A percentile compares a stretch with the other conserved stretches of the same genome.
Conservation (phyloP, 176 grass and related monocot species). For the Olyra latifolia region DNA sequence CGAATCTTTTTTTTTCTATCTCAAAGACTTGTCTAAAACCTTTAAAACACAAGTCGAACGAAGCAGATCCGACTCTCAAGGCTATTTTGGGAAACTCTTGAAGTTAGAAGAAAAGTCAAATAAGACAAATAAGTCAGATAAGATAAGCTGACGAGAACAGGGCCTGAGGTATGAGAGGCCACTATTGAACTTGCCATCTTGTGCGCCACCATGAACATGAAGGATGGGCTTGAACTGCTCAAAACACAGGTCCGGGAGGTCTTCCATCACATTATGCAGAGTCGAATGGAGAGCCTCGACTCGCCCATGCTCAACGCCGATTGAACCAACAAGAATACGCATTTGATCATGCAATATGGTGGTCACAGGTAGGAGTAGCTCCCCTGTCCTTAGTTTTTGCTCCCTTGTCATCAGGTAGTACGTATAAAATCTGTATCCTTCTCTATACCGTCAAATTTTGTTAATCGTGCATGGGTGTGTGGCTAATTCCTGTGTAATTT, state of each 20-base stretch:
- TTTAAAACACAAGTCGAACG: too few relatives aligned
- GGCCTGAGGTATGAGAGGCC: constrained; percentile 44
- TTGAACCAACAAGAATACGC: constrained; percentile 35
- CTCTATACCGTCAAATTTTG: constrained; percentile 36
- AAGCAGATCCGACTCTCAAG: too few relatives aligned
- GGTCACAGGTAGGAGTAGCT: constrained; percentile 38
- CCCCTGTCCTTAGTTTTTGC: constrained; percentile 23
- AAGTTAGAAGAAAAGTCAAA: too few relatives aligned
- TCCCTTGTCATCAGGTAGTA: constrained; percentile 30
- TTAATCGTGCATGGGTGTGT: background rate
- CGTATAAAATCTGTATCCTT: constrained; percentile 52
- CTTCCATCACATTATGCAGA: constrained; percentile 82
- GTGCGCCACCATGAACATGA: constrained; percentile 57
- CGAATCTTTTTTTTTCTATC: too few relatives aligned
- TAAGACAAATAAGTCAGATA: too few relatives aligned
- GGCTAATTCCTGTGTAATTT: constrained; percentile 20
- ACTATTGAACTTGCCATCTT: constrained; percentile 54
- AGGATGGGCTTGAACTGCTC: constrained; percentile 62
- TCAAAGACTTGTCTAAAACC: too few relatives aligned
- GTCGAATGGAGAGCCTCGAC: constrained; percentile 83
- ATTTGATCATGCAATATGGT: constrained; percentile 10
- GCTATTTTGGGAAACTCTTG: too few relatives aligned
- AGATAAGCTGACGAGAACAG: too few relatives aligned
- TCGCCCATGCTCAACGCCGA: constrained; percentile 44
- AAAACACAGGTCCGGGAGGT: constrained; percentile 84